These are phyloP conservation scores for Hypoxylon fragiforme DNA, from an alignment of 495 filamentous ascomycete species.

Conservation along the genomic window DNA sequence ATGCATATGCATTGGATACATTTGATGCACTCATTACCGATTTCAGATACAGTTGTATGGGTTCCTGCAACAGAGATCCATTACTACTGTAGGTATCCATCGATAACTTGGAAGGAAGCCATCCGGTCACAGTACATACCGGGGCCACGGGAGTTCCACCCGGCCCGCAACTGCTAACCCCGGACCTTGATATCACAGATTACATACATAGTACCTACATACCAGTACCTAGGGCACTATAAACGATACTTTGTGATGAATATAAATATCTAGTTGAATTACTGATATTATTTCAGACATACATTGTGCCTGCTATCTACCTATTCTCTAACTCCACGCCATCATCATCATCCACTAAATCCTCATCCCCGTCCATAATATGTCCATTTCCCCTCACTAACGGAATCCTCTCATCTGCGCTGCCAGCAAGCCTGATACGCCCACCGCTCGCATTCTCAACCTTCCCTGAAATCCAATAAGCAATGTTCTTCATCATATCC, in stretches of 20 bases:
- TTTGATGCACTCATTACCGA: no score
- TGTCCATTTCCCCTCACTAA: conserved; percentile 35
- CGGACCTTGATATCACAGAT: no score
- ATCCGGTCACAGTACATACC: no score
- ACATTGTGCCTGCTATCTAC: no score
- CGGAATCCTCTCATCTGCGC: conserved; percentile 14
- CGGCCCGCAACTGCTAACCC: no score
- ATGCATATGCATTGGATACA: background rate
- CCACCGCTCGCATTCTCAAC: conserved; percentile 54
- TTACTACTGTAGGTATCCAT: conserved; percentile 1
- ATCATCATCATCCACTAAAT: conserved; percentile 54
- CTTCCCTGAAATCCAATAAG: conserved; percentile 58
- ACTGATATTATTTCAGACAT: no score
- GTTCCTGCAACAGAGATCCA: conserved; percentile 6
- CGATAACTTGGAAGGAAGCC: no score
- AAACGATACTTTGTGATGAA: no score
- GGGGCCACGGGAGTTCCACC: no score
- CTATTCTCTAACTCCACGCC: conserved; percentile 64
- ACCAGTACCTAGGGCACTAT: no score
- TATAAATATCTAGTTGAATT: no score
- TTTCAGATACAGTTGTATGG: background rate
- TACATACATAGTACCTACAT: no score
- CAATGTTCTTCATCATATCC: conserved; percentile 61
- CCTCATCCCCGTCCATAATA: conserved; percentile 70
- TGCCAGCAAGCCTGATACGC: conserved; percentile 47